Base-by-base conservation (phyloP, 352 stramenopile species). In the Globisporangium middletonii region DNA sequence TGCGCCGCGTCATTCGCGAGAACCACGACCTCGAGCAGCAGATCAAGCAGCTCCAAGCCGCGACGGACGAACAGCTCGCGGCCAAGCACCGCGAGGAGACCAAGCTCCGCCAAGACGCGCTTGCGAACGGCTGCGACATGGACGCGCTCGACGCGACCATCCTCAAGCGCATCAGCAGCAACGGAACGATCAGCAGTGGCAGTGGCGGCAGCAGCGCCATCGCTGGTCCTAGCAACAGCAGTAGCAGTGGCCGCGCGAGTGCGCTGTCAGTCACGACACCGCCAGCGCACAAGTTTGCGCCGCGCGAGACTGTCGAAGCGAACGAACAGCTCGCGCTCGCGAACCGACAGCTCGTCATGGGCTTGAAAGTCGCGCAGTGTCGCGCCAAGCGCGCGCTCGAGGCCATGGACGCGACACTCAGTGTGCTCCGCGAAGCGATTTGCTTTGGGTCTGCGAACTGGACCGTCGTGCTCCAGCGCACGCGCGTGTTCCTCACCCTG, bases 341-440 rank as follows among this genome's bases (percentile, higher is more conserved):
- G 18, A 65, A 92, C 42, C 71, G 82, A 7, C 79, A 89, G 57
- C 71, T 92, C 13, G 65, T 75, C 13, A 88, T 92, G 79, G 79
- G 68, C 7, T 71, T 89, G 37, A 87, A 87, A 38, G 71, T 78
- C 50, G 73, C 79, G 3, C 77, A 92, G 59, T 77, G 66, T 38
- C 77, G 82, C 2, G 59, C 77, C 4, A 77, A 84, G 19, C 72
- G 73, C 12, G 72, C 72, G 15, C 53, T 81, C 18, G 74, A 86
- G 50, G 77, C 75, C 19, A 83, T 92, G 67, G 75, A 89, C 45
- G 60, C 70, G 18, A 78, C 73, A 18, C 67, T 89, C 26, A 53
- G 64, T 15, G 67, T 82, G 35, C 56, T 89, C 9, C 69, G 72
- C 16, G 69, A 81, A 11, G 73, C 73, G 42, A 67, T 74, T 38